A percentile compares a stretch with the other conserved stretches of the same genome.
Evolutionary conservation across 495 filamentous ascomycete species (phyloP).

Genomic region (Penicillium argentinense): DNA sequence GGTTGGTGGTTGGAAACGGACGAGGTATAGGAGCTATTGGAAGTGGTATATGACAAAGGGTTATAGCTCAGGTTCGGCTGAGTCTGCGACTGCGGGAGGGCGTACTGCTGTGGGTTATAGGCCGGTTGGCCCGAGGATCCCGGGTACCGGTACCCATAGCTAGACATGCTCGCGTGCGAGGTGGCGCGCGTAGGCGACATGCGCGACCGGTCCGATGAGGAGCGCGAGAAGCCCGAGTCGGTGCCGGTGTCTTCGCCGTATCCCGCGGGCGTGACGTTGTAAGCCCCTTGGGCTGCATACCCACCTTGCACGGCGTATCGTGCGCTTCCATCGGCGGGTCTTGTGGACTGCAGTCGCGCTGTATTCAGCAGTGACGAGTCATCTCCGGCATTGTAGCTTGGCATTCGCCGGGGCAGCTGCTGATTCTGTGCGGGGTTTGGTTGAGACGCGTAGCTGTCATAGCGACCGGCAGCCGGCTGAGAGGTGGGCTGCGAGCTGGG

Average conservation of each 20-base stretch:
- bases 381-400: conserved; percentile 80
- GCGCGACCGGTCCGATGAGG: conserved; percentile 37
- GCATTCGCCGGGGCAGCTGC: conserved; percentile 52
- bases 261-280: conserved; percentile 25
- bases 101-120: conserved; percentile 86
- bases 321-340: conserved; percentile 29
- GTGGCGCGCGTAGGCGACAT: conserved; percentile 47
- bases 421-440: conserved; percentile 27
- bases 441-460: conserved; percentile 21
- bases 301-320: conserved; percentile 22
- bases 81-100: conserved; percentile 58
- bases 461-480: conserved; percentile 20
- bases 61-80: conserved; percentile 43
- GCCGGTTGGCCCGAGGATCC: conserved; percentile 50
- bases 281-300: conserved; percentile 18
- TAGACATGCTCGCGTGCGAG: conserved; percentile 49
- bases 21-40: conserved; percentile 26
- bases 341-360: conserved; percentile 28
- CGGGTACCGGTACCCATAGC: conserved; percentile 63
- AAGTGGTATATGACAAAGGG: conserved; percentile 45
- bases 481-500: conserved; percentile 25
- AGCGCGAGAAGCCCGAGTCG: conserved; percentile 33
- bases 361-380: conserved; percentile 57
- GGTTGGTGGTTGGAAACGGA: conserved; percentile 51
- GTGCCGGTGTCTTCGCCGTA: conserved; percentile 41